These are phyloP conservation scores for Leishmania martiniquensis DNA, from an alignment of 208 protist species.

Conservation along the genomic window DNA sequence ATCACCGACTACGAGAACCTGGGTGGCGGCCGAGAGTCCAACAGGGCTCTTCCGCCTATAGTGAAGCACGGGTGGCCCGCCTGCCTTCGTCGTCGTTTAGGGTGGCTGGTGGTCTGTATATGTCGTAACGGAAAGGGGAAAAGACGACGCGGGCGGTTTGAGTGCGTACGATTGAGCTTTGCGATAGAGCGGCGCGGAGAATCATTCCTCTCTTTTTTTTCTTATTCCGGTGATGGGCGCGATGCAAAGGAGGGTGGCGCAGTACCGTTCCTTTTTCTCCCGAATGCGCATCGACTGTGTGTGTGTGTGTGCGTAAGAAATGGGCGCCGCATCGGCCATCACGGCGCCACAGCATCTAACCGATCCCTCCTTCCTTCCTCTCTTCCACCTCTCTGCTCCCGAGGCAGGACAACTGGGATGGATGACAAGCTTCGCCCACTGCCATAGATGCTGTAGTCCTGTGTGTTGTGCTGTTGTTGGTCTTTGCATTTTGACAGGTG, in stretches of 20 bases:
- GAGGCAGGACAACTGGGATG: not conserved
- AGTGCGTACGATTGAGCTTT: not conserved
- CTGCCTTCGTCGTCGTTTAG: not conserved
- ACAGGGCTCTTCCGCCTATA: conserved; percentile 42
- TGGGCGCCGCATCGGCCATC: not conserved
- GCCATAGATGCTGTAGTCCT: not conserved
- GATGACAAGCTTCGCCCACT: not conserved
- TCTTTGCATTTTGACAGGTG: no score
- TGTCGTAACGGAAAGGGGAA: no score
- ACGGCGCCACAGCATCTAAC: not conserved
- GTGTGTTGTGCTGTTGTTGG: not conserved
- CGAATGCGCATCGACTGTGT: not conserved
- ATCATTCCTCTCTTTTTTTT: not conserved
- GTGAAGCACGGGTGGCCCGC: not conserved
- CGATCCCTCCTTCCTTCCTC: not conserved
- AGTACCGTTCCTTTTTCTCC: not conserved
- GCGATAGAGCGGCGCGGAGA: not conserved
- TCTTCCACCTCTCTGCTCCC: not conserved
- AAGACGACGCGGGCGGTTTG: not conserved
- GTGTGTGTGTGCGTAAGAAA: not conserved
- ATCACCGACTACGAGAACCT: conserved; percentile 4
- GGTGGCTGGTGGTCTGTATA: not conserved
- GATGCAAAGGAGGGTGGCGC: not conserved
- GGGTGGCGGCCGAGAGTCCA: conserved; percentile 20
- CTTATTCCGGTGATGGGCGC: not conserved